phyloP scores from a whole-genome alignment of 2,329 filamentous ascomycete species.

The Scytalidium lignicola region DNA sequence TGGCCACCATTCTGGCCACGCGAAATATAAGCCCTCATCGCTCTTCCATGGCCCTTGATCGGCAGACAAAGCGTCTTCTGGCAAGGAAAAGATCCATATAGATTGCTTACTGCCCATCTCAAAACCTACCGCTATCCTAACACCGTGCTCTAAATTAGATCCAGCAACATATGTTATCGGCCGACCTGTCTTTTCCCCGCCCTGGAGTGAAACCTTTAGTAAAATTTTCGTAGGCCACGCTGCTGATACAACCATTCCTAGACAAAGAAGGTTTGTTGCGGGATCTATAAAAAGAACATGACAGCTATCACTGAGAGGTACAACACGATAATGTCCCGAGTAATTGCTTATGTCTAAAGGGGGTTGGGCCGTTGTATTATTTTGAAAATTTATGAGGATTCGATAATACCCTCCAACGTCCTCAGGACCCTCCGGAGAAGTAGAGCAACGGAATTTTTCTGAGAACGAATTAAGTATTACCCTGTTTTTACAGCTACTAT shows the following conservation, averaged over 20 bases:
- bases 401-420: too few relatives aligned
- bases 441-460: too few relatives aligned
- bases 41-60: constrained; percentile 15
- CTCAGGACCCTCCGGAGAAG: too few relatives aligned
- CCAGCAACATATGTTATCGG: constrained; percentile 52
- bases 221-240: constrained; percentile 51
- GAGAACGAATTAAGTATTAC: too few relatives aligned
- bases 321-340: too few relatives aligned
- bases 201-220: constrained; percentile 50
- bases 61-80: constrained; percentile 47
- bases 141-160: constrained; percentile 50
- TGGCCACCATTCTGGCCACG: constrained; percentile 35
- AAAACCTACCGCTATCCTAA: constrained; percentile 54
- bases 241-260: constrained; percentile 57
- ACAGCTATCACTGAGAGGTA: constrained; percentile 60
- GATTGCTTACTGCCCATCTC: constrained; percentile 34
- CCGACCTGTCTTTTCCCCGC: constrained; percentile 24
- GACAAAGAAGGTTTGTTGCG: constrained; percentile 46
- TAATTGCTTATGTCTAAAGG: too few relatives aligned
- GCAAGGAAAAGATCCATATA: constrained; percentile 57
- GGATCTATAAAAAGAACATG: constrained; percentile 64
- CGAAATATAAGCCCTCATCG: constrained; percentile 8
- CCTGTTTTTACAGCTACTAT: too few relatives aligned
- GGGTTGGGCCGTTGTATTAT: too few relatives aligned
- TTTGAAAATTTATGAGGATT: too few relatives aligned